Evolutionary conservation across 331 rosid genomes (phyloP).

Genomic region (Quercus lobata): DNA sequence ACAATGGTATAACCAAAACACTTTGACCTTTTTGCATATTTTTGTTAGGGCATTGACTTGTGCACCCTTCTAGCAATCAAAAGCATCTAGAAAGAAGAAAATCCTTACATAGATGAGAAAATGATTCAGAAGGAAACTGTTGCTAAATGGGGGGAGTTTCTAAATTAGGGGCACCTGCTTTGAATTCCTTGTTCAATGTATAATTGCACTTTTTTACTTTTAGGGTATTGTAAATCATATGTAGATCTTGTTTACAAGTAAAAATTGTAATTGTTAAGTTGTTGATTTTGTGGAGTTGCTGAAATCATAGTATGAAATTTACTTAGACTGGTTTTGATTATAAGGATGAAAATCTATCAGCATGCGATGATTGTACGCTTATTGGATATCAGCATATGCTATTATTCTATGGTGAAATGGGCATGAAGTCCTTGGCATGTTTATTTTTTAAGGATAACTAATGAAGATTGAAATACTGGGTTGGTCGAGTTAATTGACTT

Average conservation of each 20-base stretch:
- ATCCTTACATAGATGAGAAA: neutral
- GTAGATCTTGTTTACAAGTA: constrained; percentile 3
- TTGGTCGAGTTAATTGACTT: too few relatives aligned
- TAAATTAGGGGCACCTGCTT: neutral
- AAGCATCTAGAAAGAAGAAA: neutral
- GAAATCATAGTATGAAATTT: neutral
- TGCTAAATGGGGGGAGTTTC: neutral
- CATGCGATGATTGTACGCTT: neutral
- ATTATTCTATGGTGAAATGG: neutral
- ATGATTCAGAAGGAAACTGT: neutral
- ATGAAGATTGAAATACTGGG: neutral
- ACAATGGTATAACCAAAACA: constrained; percentile 37
- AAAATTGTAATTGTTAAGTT: neutral
- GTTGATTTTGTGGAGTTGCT: neutral
- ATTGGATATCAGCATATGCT: neutral
- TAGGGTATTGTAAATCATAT: neutral
- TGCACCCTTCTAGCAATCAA: neutral
- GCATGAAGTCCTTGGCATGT: neutral
- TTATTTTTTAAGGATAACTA: neutral
- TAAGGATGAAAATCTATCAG: neutral
- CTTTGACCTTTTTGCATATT: constrained; percentile 17
- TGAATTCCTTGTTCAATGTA: constrained; percentile 6
- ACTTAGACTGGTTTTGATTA: neutral
- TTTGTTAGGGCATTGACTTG: neutral
- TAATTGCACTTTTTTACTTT: neutral